Conservation (phyloP, 2,329 filamentous ascomycete species). For the Diplodia corticola region DNA sequence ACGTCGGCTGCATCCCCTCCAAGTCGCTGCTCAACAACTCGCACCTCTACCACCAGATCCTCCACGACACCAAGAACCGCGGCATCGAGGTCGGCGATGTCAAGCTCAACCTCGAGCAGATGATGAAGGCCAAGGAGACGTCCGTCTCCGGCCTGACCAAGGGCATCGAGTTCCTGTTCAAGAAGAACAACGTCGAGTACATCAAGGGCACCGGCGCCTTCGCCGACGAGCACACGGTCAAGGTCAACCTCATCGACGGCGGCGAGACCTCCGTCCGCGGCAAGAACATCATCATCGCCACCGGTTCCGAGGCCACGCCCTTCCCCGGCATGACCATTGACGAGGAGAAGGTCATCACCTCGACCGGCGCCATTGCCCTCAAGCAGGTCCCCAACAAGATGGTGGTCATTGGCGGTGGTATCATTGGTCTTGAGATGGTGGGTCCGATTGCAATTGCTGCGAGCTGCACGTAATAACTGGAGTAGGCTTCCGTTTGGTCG, state of each 20-base stretch:
- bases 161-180: slow-evolving; percentile 96
- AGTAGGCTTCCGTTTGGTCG: slow-evolving; percentile 85
- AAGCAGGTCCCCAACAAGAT: slow-evolving; percentile 92
- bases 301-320: slow-evolving; percentile 90
- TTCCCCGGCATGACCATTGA: slow-evolving; percentile 96
- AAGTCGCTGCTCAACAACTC: slow-evolving; percentile 99
- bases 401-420: slow-evolving; percentile 96
- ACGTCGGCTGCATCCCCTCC: slow-evolving; percentile 98
- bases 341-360: slow-evolving; percentile 95
- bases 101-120: slow-evolving; percentile 88
- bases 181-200: slow-evolving; percentile 99
- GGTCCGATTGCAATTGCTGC: slow-evolving; percentile 31
- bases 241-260: slow-evolving; percentile 85
- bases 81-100: slow-evolving; percentile 98
- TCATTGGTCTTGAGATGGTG: slow-evolving; percentile 98
- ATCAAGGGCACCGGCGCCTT: slow-evolving; percentile 91
- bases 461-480: slow-evolving; percentile 27
- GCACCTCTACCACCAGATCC: slow-evolving; percentile 93
- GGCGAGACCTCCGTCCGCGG: slow-evolving; percentile 82
- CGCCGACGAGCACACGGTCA: slow-evolving; percentile 84
- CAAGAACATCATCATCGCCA: slow-evolving; percentile 98
- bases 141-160: slow-evolving; percentile 89
- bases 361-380: slow-evolving; percentile 88
- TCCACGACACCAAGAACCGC: slow-evolving; percentile 95
- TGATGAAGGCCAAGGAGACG: slow-evolving; percentile 98